A percentile compares a stretch with the other conserved stretches of the same genome.
Conservation (phyloP, 306 rosid species). For the Malus sieversii region DNA sequence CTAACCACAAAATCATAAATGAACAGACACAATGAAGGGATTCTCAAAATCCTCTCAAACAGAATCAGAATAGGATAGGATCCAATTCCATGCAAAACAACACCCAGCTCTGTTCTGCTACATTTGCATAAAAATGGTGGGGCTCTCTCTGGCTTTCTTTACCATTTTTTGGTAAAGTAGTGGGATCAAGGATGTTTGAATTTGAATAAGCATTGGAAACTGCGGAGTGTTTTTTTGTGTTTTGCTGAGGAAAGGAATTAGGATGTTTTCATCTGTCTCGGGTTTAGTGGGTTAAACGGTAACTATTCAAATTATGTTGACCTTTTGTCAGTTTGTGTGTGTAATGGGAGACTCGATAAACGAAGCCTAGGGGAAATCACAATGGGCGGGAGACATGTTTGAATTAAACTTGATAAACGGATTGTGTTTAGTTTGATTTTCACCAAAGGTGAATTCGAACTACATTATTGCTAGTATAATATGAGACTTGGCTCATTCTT, state of each 20-base stretch:
- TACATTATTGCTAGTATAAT: too few relatives aligned
- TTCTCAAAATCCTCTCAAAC: too few relatives aligned
- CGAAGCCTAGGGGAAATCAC: not conserved
- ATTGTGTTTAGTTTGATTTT: too few relatives aligned
- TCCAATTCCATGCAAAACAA: not conserved
- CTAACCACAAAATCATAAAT: fast-evolving
- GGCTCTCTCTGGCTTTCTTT: not conserved
- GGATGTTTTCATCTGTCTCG: not conserved
- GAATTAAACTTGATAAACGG: not conserved
- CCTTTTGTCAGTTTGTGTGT: not conserved
- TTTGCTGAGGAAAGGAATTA: not conserved
- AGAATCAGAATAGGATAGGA: too few relatives aligned
- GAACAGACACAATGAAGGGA: fast-evolving
- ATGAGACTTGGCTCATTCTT: fast-evolving
- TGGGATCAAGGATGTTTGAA: not conserved
- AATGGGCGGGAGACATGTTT: conserved; percentile 15
- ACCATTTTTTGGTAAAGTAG: too few relatives aligned
- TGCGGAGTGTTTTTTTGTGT: not conserved
- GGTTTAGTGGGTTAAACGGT: conserved; percentile 4
- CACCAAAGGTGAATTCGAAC: fast-evolving
- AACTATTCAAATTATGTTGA: conserved; percentile 10
- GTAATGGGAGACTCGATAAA: not conserved
- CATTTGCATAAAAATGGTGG: not conserved
- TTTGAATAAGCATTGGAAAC: conserved; percentile 3
- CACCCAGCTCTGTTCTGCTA: not conserved